Percentiles rank a stretch among this genome's conserved stretches.
Conservation (phyloP, 1,284 basidiomycete species). For the Malassezia cuniculi region DNA sequence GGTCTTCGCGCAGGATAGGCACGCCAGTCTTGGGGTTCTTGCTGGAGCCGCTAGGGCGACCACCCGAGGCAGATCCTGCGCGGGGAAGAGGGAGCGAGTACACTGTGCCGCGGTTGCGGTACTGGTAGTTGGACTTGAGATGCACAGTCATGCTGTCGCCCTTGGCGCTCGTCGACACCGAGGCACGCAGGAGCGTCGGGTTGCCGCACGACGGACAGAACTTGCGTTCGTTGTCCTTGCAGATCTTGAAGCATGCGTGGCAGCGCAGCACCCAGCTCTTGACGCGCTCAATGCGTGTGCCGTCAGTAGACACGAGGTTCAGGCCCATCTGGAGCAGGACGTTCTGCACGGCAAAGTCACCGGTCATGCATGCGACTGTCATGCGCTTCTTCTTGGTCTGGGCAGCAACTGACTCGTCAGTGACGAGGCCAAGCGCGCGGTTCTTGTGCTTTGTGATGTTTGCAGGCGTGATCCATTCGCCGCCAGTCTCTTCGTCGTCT, state of each 20-base stretch:
- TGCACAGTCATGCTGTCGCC: conserved; percentile 31
- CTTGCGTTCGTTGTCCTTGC: conserved; percentile 84
- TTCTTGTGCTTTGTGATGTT: conserved; percentile 83
- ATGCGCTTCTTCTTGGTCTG: conserved; percentile 16
- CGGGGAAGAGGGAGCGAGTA: conserved; percentile 88
- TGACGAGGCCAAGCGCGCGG: conserved; percentile 58
- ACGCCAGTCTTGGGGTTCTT: conserved; percentile 17
- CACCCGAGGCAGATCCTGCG: conserved; percentile 51
- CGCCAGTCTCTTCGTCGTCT: conserved; percentile 22
- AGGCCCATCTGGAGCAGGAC: conserved; percentile 89
- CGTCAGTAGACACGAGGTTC: conserved; percentile 77
- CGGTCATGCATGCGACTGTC: conserved; percentile 56
- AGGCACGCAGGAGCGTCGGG: conserved; percentile 74
- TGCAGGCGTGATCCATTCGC: conserved; percentile 86
- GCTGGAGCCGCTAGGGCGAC: conserved; percentile 21
- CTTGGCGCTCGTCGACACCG: conserved; percentile 50
- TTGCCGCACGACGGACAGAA: conserved; percentile 98
- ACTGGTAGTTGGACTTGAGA: conserved; percentile 58
- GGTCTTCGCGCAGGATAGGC: conserved; percentile 41
- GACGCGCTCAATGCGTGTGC: conserved; percentile 74
- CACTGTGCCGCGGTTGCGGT: conserved; percentile 77
- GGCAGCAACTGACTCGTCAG: conserved; percentile 15
- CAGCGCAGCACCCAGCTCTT: conserved; percentile 93
- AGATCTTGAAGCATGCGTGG: conserved; percentile 97
- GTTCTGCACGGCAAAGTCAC: conserved; percentile 98